Percentiles rank a stretch among this genome's conserved stretches.
phyloP scores from a whole-genome alignment of 352 stramenopile genomes.

The Phytophthora fragariaefolia region DNA sequence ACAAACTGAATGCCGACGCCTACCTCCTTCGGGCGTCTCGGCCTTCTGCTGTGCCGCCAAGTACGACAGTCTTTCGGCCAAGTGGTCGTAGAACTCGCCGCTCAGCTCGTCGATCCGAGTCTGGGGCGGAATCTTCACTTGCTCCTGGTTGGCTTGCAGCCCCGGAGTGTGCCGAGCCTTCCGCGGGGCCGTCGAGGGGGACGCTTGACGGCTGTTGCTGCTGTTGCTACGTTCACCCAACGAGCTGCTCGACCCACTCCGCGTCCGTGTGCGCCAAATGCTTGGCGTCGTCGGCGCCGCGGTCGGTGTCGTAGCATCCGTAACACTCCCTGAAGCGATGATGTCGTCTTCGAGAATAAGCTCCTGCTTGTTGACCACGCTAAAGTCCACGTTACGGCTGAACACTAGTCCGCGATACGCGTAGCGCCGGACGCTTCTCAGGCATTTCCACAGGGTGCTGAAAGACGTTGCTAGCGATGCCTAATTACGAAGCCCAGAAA shows the following conservation, averaged over 20 bases:
- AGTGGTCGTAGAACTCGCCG: conserved; percentile 65
- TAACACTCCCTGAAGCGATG: conserved; percentile 15
- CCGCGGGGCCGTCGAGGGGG: conserved; percentile 32
- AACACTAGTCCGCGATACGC: conserved; percentile 80
- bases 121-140: conserved; percentile 67
- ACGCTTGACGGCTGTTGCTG: conserved; percentile 45
- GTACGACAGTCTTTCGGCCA: conserved; percentile 49
- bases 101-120: conserved; percentile 67
- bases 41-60: conserved; percentile 35
- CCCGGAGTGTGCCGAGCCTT: conserved; percentile 44
- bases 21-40: conserved; percentile 19
- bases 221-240: conserved; percentile 42
- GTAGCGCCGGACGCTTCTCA: conserved; percentile 83
- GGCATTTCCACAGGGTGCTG: conserved; percentile 70
- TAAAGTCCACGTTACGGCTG: conserved; percentile 71
- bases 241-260: conserved; percentile 54
- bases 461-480: conserved; percentile 66
- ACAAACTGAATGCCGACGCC: background rate
- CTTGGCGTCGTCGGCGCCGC: conserved; percentile 42
- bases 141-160: conserved; percentile 68
- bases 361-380: conserved; percentile 71
- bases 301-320: conserved; percentile 29
- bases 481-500: conserved; percentile 26
- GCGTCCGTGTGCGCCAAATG: conserved; percentile 56
- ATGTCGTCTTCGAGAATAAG: conserved; percentile 50